A percentile compares a stretch with the other conserved stretches of the same genome.
These are phyloP conservation scores for Rhododendron kiyosumense DNA, from an alignment of 148 eudicot species.

Conservation along the genomic window DNA sequence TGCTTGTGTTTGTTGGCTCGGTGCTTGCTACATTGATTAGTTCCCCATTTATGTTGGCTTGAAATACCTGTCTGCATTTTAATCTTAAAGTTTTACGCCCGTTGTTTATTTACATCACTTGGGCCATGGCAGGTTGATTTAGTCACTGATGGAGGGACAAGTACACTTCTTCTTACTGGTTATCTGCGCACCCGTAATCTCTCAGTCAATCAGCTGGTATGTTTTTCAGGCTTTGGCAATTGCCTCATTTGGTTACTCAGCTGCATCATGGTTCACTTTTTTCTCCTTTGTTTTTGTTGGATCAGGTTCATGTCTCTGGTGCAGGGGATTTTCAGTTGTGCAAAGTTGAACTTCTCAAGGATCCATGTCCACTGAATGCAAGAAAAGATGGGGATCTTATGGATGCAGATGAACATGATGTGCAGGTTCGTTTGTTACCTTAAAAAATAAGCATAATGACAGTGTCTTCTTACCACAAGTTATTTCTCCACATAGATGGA, in stretches of 20 bases:
- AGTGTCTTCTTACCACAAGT: background rate
- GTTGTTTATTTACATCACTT: background rate
- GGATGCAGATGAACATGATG: conserved; percentile 74
- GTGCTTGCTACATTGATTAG: background rate
- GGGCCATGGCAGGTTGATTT: conserved; percentile 56
- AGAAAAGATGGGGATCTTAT: conserved; percentile 72
- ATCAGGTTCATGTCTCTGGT: conserved; percentile 92
- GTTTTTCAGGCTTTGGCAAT: conserved; percentile 5
- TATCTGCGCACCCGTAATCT: conserved; percentile 75
- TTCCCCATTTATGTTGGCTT: background rate
- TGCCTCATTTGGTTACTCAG: conserved; percentile 3
- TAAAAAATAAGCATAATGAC: background rate
- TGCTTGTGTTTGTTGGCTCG: background rate
- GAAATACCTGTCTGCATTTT: background rate
- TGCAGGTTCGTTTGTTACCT: conserved; percentile 30
- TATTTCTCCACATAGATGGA: background rate
- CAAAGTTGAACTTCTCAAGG: conserved; percentile 77
- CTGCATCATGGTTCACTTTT: background rate
- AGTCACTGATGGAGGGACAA: conserved; percentile 56
- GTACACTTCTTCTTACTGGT: conserved; percentile 73
- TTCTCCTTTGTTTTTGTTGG: conserved; percentile 9
- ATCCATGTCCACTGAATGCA: conserved; percentile 65
- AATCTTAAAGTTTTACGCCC: background rate
- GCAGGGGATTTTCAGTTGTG: conserved; percentile 88
- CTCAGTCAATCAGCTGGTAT: conserved; percentile 95